Percentiles rank a stretch among this genome's conserved stretches.
phyloP scores from a whole-genome alignment of 257 asterid genomes.

The Forsythia viridissima region DNA sequence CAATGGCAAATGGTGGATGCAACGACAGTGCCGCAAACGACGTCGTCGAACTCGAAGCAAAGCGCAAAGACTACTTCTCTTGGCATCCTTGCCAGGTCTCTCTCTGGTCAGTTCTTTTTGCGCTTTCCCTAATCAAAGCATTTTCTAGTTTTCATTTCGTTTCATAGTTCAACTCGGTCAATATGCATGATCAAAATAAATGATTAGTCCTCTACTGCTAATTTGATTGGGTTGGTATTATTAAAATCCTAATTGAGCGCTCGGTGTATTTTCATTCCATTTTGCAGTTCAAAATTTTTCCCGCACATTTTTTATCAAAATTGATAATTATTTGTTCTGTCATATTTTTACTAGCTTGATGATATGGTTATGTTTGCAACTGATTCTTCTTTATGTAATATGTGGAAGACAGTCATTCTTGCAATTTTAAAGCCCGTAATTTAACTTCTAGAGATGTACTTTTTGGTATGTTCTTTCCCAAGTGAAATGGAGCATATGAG shows the following conservation, averaged over 20 bases:
- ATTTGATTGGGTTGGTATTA: not conserved
- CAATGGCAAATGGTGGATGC: conserved; percentile 34
- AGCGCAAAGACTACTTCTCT: conserved; percentile 53
- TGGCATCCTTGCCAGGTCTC: conserved; percentile 73
- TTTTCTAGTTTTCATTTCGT: not conserved
- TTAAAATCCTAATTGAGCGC: not conserved
- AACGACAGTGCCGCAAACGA: conserved; percentile 23
- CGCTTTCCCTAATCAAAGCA: not conserved
- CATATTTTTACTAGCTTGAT: not conserved
- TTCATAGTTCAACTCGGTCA: not conserved
- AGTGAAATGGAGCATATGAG: not conserved
- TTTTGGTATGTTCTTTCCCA: not conserved
- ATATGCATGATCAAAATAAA: not conserved
- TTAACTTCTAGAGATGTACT: not conserved
- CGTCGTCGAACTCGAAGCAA: conserved; percentile 51
- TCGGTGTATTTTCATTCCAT: not conserved
- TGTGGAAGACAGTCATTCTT: not conserved
- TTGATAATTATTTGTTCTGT: not conserved
- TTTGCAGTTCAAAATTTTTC: not conserved
- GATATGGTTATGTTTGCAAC: conserved; percentile 4
- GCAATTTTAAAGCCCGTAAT: not conserved
- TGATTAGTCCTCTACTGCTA: not conserved
- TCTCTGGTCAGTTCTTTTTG: conserved; percentile 37
- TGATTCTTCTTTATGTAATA: not conserved
- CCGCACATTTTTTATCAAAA: not conserved